These are phyloP conservation scores for Jaltomata sinuosa DNA, from an alignment of 257 asterid species.

Conservation along the genomic window DNA sequence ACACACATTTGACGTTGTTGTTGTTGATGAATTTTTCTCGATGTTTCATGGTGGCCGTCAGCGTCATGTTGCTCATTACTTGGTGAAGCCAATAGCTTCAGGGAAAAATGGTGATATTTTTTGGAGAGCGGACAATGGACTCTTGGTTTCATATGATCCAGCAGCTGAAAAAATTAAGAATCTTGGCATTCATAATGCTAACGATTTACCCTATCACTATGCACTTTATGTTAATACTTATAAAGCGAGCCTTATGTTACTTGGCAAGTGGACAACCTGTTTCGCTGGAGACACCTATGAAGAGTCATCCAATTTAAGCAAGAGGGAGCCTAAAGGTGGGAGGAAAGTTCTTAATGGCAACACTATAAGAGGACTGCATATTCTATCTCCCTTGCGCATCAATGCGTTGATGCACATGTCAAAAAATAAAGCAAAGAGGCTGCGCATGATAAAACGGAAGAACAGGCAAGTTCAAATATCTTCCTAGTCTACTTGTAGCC, in stretches of 20 bases:
- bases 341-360: neutral
- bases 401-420: neutral
- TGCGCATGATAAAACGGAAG: neutral
- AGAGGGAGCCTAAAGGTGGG: neutral
- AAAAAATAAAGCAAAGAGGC: neutral
- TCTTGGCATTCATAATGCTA: neutral
- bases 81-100: neutral
- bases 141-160: neutral
- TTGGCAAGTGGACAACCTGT: neutral
- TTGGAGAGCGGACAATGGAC: neutral
- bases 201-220: neutral
- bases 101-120: neutral
- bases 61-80: neutral
- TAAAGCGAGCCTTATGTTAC: neutral
- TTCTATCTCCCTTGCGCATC: neutral
- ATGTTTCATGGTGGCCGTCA: neutral
- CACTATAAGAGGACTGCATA: neutral
- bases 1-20: neutral
- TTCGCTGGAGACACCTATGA: neutral
- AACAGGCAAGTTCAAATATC: neutral
- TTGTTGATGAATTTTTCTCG: neutral
- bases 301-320: neutral
- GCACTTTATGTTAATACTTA: neutral
- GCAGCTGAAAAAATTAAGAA: neutral
- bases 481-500: neutral